Percentiles rank a stretch among this genome's conserved stretches.
Conservation (phyloP, 2,329 filamentous ascomycete species). For the Fusarium fracticaudum region DNA sequence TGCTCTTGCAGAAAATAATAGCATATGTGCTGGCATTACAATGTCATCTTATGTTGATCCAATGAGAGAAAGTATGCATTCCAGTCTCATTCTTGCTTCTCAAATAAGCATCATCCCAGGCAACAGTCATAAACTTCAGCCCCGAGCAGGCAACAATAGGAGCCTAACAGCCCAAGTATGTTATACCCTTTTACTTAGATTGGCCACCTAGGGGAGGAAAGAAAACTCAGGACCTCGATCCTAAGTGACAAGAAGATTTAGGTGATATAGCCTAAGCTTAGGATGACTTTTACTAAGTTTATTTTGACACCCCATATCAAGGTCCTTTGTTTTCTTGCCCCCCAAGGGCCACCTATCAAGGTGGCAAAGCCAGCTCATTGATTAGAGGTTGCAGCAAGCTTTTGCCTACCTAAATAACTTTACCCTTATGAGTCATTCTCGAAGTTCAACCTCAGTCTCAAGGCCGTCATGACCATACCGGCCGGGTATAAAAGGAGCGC, state of each 20-base stretch:
- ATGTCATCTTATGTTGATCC: not conserved
- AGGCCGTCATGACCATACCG: not conserved
- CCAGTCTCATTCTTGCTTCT: not conserved
- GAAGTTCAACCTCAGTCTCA: slow-evolving; percentile 2
- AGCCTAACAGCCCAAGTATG: not conserved
- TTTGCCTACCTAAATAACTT: not conserved
- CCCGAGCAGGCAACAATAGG: slow-evolving; percentile 4
- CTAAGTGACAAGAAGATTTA: too few relatives aligned
- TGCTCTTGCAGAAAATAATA: not conserved
- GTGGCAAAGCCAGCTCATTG: not conserved
- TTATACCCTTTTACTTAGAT: not conserved
- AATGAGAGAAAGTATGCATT: not conserved
- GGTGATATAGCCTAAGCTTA: too few relatives aligned
- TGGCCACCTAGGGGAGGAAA: not conserved
- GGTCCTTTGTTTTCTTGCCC: too few relatives aligned
- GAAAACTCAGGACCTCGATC: too few relatives aligned
- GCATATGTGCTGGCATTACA: not conserved
- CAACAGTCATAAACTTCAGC: slow-evolving; percentile 4
- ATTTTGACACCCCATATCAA: too few relatives aligned
- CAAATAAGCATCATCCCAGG: not conserved
- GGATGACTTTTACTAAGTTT: too few relatives aligned
- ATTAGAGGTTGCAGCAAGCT: not conserved
- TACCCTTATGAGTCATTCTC: not conserved
- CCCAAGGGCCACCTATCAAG: not conserved
- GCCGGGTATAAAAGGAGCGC: slow-evolving; percentile 14